Evolutionary conservation across 371 early-diverging fungal genomes (phyloP).

Genomic region (Mortierella sp.): DNA sequence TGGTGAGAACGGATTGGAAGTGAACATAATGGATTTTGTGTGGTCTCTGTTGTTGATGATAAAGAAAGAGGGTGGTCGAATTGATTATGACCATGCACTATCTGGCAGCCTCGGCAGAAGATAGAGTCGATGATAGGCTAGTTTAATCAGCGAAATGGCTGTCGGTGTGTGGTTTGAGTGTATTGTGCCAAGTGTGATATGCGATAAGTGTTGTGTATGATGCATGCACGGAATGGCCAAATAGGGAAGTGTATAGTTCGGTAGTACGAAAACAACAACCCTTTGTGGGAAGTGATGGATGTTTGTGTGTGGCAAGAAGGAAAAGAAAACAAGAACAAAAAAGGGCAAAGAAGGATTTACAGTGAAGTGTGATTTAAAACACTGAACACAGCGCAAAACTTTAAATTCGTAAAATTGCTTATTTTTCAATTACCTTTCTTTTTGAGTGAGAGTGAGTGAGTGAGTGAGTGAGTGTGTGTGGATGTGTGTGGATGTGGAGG

Average conservation of each 20-base stretch:
- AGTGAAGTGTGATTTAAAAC: background rate
- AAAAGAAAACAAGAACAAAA: background rate
- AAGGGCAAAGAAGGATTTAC: background rate
- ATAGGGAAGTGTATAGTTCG: background rate
- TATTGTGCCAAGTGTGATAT: too few species aligned
- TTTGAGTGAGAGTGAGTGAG: too few species aligned
- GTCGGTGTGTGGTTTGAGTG: background rate
- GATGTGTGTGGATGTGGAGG: too few species aligned
- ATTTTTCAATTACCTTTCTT: too few species aligned
- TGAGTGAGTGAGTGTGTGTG: too few species aligned
- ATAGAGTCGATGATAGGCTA: background rate
- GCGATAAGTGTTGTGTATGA: background rate
- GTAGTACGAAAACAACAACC: background rate
- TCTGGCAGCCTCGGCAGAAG: too few species aligned
- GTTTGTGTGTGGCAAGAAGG: background rate
- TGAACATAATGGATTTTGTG: constrained; percentile 5
- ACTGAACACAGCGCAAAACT: too few species aligned
- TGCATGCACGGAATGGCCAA: background rate
- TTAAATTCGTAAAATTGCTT: too few species aligned
- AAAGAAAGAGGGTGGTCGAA: background rate
- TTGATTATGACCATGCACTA: constrained; percentile 4
- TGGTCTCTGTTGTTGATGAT: background rate
- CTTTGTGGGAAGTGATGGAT: background rate
- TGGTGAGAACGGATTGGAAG: background rate
- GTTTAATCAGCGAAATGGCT: background rate